Evolutionary conservation across 1,139 yeast genomes (phyloP), one percentile per base, ranked within the genome.

Genomic region (Hansenula sp.): DNA sequence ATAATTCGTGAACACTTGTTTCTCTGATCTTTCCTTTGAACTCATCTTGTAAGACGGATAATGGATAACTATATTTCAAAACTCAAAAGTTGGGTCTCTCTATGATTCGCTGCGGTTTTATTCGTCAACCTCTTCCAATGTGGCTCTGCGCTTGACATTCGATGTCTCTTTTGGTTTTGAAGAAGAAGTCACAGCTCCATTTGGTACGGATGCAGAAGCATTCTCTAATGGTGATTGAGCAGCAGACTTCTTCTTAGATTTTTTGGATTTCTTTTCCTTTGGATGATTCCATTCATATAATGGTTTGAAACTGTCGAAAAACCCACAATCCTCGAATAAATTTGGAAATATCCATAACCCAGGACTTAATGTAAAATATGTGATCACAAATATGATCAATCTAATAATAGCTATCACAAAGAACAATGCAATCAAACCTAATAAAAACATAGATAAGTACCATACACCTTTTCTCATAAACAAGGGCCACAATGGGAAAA

Each of bases 301-400:
- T 2, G 99, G 99, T 51, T 75, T 74, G 69, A 94, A 92, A 69
- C 96, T 84, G 47, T 90, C 97, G 49, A 92, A 61, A 49, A 94
- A 86, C 21, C 97, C 96, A 53, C 95, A 90, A 59, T 92, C 99
- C 46, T 83, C 98, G 65, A 90, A 92, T 59, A 92, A 71, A 61
- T 92, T 92, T 44, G 99, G 99, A 73, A 87, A 92, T 38, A 92
- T 64, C 98, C 99, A 92, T 59, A 94, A 74, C 6, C 94, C 94
- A 27, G 79, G 81, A 17, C 81, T 77, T 41, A 75, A 65, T 5
- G 75, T 70, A 37, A 79, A 69, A 46, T 76, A 68, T 0, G 94
- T 77, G 37, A 86, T 55, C 32, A 81, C 56, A 57, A 83, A 90
- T 29, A 92, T 59, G 38, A 89, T 71, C 57, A 89, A 68, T 56